These are phyloP conservation scores for Raddia distichophylla DNA, from an alignment of 176 grass and related monocot genomes.

Conservation along the genomic window DNA sequence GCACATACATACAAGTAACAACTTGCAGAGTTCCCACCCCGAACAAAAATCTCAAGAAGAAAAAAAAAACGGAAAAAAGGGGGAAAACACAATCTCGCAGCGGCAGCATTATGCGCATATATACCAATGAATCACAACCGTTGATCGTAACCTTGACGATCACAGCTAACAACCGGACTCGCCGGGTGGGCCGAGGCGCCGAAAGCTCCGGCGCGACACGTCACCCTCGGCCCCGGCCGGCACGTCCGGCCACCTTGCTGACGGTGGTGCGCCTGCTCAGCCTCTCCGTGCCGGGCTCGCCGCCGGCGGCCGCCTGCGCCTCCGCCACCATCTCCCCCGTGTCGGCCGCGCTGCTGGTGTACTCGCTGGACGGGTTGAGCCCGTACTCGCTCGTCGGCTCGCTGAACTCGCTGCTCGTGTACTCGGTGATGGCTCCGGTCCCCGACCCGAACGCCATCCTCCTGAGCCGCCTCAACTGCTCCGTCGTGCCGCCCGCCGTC, in stretches of 20 bases:
- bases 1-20: slow-evolving; percentile 39
- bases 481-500: slow-evolving; percentile 36
- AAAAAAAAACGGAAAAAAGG: neutral
- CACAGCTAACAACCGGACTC: neutral
- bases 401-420: slow-evolving; percentile 67
- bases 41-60: slow-evolving; percentile 24
- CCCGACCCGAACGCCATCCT: slow-evolving; percentile 70
- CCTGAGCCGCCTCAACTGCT: slow-evolving; percentile 50
- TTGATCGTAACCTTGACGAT: neutral
- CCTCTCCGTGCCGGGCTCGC: slow-evolving; percentile 12
- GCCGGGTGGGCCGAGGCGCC: neutral
- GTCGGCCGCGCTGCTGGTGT: slow-evolving; percentile 48
- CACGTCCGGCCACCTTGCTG: slow-evolving; percentile 18
- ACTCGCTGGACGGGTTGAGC: slow-evolving; percentile 49
- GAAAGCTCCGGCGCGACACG: neutral
- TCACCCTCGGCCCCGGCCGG: slow-evolving; percentile 1
- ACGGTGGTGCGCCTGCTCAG: slow-evolving; percentile 41
- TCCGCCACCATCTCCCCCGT: slow-evolving; percentile 46
- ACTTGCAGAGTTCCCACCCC: neutral
- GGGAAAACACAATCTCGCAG: neutral
- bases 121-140: neutral
- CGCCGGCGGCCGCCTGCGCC: neutral
- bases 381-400: slow-evolving; percentile 65
- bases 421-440: slow-evolving; percentile 50
- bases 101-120: neutral